phyloP scores from a whole-genome alignment of 768 basidiomycete species.

The Symmetrospora coprosmae region DNA sequence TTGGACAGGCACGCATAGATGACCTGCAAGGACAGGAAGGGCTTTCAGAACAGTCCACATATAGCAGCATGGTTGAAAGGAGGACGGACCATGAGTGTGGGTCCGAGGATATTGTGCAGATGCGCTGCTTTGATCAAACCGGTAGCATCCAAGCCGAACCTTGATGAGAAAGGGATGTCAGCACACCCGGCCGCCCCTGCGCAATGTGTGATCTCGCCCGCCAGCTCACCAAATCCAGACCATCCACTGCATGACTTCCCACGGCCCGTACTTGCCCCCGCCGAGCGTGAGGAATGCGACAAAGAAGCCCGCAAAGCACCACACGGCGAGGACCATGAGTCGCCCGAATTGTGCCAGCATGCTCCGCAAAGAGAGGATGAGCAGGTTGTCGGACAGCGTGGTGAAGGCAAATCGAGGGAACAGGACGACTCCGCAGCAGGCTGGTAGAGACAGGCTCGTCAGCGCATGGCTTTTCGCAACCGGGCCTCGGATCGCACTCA shows the following conservation, averaged over 20 bases:
- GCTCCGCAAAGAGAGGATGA: constrained; percentile 23
- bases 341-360: constrained; percentile 16
- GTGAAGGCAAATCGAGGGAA: constrained; percentile 51
- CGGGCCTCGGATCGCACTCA: too few relatives aligned
- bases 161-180: neutral
- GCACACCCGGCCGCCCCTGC: neutral
- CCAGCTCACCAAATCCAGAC: constrained; percentile 21
- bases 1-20: neutral
- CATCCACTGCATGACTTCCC: constrained; percentile 20
- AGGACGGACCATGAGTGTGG: constrained; percentile 23
- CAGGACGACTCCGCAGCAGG: constrained; percentile 52
- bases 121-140: constrained; percentile 29
- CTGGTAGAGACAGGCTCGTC: constrained; percentile 34
- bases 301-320: constrained; percentile 22
- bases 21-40: neutral
- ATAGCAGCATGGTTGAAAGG: neutral
- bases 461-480: constrained; percentile 42
- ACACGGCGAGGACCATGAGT: constrained; percentile 15
- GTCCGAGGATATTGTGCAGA: constrained; percentile 27
- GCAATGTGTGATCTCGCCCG: neutral
- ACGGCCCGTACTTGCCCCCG: neutral
- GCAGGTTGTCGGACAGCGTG: constrained; percentile 25
- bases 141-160: constrained; percentile 19
- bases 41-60: neutral
- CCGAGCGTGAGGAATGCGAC: constrained; percentile 18